These are phyloP conservation scores for Elsinoe arachidis DNA, from an alignment of 2,329 filamentous ascomycete species.

Conservation along the genomic window DNA sequence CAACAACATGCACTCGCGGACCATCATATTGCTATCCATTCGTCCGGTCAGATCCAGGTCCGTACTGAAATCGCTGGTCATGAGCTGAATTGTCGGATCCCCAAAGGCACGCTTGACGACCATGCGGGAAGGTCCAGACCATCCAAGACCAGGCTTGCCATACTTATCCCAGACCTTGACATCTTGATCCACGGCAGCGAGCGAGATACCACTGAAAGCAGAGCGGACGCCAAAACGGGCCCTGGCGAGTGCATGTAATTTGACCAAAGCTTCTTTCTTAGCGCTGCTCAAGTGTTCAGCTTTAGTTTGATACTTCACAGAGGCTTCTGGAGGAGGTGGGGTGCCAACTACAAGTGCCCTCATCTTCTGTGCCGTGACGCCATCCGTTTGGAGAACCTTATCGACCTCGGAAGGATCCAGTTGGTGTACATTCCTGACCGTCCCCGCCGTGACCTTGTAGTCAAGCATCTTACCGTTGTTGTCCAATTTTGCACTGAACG, in stretches of 20 bases:
- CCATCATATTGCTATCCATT: slow-evolving; percentile 22
- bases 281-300: slow-evolving; percentile 13
- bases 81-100: slow-evolving; percentile 37
- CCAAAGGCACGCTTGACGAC: slow-evolving; percentile 31
- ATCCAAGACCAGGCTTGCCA: slow-evolving; percentile 28
- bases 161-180: slow-evolving; percentile 30
- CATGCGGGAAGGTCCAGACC: slow-evolving; percentile 33
- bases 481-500: slow-evolving; percentile 51
- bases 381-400: slow-evolving; percentile 13
- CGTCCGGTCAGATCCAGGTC: slow-evolving; percentile 21
- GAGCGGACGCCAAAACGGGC: slow-evolving; percentile 27
- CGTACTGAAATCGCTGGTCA: slow-evolving; percentile 27
- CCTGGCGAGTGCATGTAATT: slow-evolving; percentile 29
- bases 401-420: slow-evolving; percentile 39
- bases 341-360: slow-evolving; percentile 28
- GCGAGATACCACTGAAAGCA: slow-evolving; percentile 31
- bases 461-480: slow-evolving; percentile 45
- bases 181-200: slow-evolving; percentile 23
- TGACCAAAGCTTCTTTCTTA: slow-evolving; percentile 23
- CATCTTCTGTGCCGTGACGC: slow-evolving; percentile 14
- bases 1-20: slow-evolving; percentile 48
- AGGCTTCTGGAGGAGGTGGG: slow-evolving; percentile 20
- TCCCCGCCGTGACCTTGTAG: slow-evolving; percentile 45
- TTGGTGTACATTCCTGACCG: slow-evolving; percentile 45
- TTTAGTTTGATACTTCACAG: slow-evolving; percentile 19